A percentile compares a stretch with the other conserved stretches of the same genome.
Conservation (phyloP, 495 filamentous ascomycete genomes). For the Trichoderma virens region DNA sequence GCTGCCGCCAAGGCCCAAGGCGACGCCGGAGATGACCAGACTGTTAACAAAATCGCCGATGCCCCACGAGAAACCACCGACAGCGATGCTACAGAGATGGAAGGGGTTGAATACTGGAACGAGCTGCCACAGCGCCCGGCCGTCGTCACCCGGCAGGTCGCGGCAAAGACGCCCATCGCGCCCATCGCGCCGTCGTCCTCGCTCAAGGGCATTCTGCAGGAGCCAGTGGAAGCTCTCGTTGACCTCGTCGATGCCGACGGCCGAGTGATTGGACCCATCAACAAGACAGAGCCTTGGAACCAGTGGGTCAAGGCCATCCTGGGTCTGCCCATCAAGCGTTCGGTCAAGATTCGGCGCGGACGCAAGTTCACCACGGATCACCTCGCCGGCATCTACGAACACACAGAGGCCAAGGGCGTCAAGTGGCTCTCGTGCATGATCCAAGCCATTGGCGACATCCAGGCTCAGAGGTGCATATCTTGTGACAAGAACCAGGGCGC, state of each 20-base stretch:
- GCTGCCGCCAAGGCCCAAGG: neutral
- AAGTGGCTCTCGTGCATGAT: slow-evolving; percentile 27
- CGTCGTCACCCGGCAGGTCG: neutral
- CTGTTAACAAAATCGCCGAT: too few relatives aligned
- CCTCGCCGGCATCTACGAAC: slow-evolving; percentile 19
- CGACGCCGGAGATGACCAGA: neutral
- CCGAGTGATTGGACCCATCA: slow-evolving; percentile 14
- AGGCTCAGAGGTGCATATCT: slow-evolving; percentile 17
- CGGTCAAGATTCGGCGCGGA: slow-evolving; percentile 20
- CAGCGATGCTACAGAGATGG: neutral
- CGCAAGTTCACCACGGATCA: slow-evolving; percentile 19
- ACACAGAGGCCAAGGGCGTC: slow-evolving; percentile 19
- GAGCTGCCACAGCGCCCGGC: neutral
- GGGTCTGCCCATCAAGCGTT: slow-evolving; percentile 20
- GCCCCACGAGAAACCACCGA: neutral
- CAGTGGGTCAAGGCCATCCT: slow-evolving; percentile 13
- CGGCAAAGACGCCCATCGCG: neutral
- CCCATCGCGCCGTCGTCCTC: neutral
- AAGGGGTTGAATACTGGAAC: neutral
- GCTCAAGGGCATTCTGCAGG: neutral
- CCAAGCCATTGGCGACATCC: slow-evolving; percentile 23
- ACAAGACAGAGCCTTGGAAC: slow-evolving; percentile 14
- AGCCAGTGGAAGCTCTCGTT: neutral
- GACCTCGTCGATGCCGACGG: slow-evolving; percentile 17
- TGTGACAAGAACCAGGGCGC: slow-evolving; percentile 19